Percentiles rank a stretch among this genome's conserved stretches.
Conservation (phyloP, 305 asterid genomes). For the Solanum hybrid region DNA sequence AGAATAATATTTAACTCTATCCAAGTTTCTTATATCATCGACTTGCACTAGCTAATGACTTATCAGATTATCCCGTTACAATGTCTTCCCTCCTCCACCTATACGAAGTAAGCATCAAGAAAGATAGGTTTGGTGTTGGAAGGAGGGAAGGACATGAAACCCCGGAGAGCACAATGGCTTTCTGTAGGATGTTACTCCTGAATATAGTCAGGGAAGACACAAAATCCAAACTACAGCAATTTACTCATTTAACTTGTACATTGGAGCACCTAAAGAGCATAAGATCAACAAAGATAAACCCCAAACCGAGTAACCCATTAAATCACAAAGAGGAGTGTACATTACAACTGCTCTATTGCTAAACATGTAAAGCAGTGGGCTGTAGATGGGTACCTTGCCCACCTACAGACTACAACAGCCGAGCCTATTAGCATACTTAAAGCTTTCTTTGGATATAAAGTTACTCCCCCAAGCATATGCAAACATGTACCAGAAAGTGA, state of each 20-base stretch:
- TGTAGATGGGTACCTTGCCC: not conserved
- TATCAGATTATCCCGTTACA: not conserved
- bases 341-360: not conserved
- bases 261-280: not conserved
- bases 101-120: not conserved
- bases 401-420: not conserved
- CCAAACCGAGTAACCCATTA: not conserved
- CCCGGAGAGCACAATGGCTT: not conserved
- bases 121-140: not conserved
- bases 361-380: not conserved
- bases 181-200: not conserved
- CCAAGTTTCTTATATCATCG: not conserved
- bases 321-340: not conserved
- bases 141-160: not conserved
- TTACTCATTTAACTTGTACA: not conserved
- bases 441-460: not conserved
- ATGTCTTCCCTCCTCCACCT: not conserved
- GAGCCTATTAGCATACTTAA: not conserved
- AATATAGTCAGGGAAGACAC: not conserved
- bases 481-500: not conserved
- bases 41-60: not conserved
- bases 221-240: not conserved
- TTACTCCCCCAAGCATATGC: not conserved
- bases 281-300: not conserved
- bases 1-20: not conserved